A percentile compares a stretch with the other conserved stretches of the same genome.
phyloP scores from a whole-genome alignment of 495 filamentous ascomycete species.

The Aspergillus sclerotiicarbonarius region DNA sequence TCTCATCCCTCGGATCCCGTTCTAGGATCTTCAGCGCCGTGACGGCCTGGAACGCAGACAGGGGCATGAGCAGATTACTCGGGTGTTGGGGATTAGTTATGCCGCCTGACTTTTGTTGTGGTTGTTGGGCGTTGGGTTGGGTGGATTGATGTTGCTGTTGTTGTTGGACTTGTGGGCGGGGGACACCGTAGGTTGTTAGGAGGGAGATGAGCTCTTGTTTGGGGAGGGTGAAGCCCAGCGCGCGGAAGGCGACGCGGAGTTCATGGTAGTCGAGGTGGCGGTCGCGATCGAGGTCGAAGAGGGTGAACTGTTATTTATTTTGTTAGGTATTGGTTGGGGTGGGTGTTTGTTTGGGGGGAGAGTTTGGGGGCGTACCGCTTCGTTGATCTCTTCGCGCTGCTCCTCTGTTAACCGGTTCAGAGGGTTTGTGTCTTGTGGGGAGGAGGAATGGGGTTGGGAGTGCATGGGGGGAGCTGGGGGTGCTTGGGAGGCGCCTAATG shows the following conservation, averaged over 20 bases:
- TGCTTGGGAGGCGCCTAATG: conserved; percentile 1
- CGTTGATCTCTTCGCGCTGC: conserved; percentile 83
- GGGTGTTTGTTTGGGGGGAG: too few relatives aligned
- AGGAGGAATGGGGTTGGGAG: background rate
- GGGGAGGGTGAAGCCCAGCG: conserved; percentile 86
- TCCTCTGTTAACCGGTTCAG: conserved; percentile 68
- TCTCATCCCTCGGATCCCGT: conserved; percentile 87
- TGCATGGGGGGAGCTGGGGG: background rate
- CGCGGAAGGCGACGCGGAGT: conserved; percentile 95
- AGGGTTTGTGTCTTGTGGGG: conserved; percentile 46
- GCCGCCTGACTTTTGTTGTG: conserved; percentile 21
- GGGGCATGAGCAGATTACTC: conserved; percentile 64
- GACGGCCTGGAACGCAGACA: conserved; percentile 71
- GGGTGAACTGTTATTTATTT: conserved; percentile 67
- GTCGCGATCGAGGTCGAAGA: conserved; percentile 98
- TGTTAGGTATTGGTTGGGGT: background rate
- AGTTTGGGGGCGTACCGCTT: conserved; percentile 78
- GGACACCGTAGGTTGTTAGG: conserved; percentile 69
- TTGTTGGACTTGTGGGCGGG: conserved; percentile 50
- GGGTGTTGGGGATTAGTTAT: conserved; percentile 42
- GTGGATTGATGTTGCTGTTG: conserved; percentile 25
- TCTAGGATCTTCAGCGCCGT: conserved; percentile 76
- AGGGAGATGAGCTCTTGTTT: conserved; percentile 78
- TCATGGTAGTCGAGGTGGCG: conserved; percentile 94
- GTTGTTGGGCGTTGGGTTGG: conserved; percentile 26